Percentiles rank a stretch among this genome's conserved stretches.
Evolutionary conservation across 139 green algal species (phyloP).

Genomic region (Tetradesmus obliquus): DNA sequence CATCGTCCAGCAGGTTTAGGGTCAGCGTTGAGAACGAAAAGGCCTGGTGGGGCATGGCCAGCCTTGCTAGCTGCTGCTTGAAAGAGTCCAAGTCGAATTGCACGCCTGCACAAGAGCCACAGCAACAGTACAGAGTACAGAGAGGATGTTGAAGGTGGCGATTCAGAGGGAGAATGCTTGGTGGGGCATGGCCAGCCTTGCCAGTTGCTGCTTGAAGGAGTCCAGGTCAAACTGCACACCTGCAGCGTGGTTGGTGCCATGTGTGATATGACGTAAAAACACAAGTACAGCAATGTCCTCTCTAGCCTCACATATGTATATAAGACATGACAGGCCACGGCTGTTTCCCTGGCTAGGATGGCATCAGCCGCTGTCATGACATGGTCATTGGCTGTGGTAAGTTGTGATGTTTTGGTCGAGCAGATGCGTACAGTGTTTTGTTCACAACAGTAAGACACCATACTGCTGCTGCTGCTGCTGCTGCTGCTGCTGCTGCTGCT

Average conservation of each 20-base stretch:
- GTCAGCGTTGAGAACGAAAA: conserved; percentile 55
- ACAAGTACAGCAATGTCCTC: no score
- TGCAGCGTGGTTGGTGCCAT: background rate
- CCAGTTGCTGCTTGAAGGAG: conserved; percentile 52
- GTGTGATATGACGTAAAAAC: no score
- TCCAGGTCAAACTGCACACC: conserved; percentile 57
- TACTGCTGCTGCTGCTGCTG: background rate
- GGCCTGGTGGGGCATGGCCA: conserved; percentile 40
- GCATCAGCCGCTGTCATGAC: no score
- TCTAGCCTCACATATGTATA: no score
- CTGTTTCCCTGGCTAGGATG: no score
- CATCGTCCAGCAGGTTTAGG: conserved; percentile 58
- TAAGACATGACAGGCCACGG: no score
- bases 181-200: background rate
- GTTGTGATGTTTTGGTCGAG: no score
- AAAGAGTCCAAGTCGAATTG: conserved; percentile 60
- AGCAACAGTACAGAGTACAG: background rate
- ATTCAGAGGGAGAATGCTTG: conserved; percentile 58
- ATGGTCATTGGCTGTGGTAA: no score
- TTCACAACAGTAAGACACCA: background rate
- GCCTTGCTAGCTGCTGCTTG: conserved; percentile 44
- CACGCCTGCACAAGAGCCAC: background rate
- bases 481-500: background rate
- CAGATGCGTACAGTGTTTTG: background rate
- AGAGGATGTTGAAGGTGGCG: background rate